Evolutionary conservation across 106 monocot genomes (phyloP).

Genomic region (Posidonia australis): DNA sequence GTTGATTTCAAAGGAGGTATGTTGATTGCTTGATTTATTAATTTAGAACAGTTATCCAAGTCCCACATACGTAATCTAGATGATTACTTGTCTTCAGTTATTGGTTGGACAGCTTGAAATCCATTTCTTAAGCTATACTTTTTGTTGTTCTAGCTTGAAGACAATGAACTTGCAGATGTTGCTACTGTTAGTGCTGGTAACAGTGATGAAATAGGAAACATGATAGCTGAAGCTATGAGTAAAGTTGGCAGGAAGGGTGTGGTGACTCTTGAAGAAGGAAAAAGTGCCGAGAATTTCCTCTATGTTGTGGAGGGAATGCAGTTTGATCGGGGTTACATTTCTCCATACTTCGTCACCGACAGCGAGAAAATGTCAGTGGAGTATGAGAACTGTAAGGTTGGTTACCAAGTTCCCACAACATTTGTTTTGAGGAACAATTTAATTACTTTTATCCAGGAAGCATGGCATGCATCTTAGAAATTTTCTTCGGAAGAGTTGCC

Average conservation of each 20-base stretch:
- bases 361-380: slow-evolving; percentile 93
- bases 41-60: no score
- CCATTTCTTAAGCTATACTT: no score
- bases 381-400: slow-evolving; percentile 96
- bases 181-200: slow-evolving; percentile 98
- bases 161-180: slow-evolving; percentile 93
- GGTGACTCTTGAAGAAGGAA: slow-evolving; percentile 94
- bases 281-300: slow-evolving; percentile 80
- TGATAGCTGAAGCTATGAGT: slow-evolving; percentile 98
- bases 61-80: no score
- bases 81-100: no score
- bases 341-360: slow-evolving; percentile 96
- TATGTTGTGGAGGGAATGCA: slow-evolving; percentile 99
- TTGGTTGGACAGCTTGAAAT: no score
- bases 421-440: neutral
- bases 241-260: slow-evolving; percentile 96
- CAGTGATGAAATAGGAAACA: slow-evolving; percentile 84
- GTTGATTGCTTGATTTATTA: no score
- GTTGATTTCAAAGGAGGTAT: no score
- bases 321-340: slow-evolving; percentile 93
- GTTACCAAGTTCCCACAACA: neutral
- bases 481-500: no score
- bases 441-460: no score
- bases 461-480: no score
- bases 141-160: slow-evolving; percentile 56